These are phyloP conservation scores for Pyrenopolyporus hunteri DNA, from an alignment of 495 filamentous ascomycete species.

Conservation along the genomic window DNA sequence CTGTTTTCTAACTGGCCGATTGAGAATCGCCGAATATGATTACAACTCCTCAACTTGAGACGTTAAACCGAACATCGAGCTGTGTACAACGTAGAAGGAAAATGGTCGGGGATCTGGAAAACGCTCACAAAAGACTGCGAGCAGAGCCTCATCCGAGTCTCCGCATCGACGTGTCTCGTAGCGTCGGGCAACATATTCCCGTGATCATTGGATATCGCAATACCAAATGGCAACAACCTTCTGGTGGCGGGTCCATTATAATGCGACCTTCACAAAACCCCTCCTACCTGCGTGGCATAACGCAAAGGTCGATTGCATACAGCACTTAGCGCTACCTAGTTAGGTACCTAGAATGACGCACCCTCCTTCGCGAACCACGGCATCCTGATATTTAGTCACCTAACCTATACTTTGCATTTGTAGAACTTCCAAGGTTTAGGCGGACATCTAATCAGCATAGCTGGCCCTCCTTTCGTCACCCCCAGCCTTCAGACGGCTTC, in stretches of 20 bases:
- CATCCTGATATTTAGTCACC: background rate
- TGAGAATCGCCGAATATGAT: background rate
- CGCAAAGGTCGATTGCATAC: conserved; percentile 3
- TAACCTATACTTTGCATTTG: conserved; percentile 18
- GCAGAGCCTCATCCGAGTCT: conserved; percentile 33
- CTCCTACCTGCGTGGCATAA: conserved; percentile 3
- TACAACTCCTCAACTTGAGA: no score
- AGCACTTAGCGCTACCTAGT: background rate
- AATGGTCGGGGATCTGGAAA: conserved; percentile 8
- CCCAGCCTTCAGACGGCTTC: conserved; percentile 5
- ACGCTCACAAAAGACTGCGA: conserved; percentile 2
- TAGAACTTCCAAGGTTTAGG: conserved; percentile 28
- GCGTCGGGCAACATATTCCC: background rate
- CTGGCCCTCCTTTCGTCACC: background rate
- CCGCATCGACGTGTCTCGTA: conserved; percentile 12
- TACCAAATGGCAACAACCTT: conserved; percentile 24
- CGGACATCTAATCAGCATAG: conserved; percentile 11
- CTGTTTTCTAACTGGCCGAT: background rate
- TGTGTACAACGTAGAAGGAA: background rate
- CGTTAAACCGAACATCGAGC: no score
- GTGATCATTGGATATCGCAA: conserved; percentile 14
- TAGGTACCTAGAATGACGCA: background rate
- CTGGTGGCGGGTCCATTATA: conserved; percentile 4
- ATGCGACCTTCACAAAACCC: conserved; percentile 7
- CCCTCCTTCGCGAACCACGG: background rate